Evolutionary conservation across 2,329 filamentous ascomycete genomes (phyloP).

Genomic region (Microdochium bolleyi): DNA sequence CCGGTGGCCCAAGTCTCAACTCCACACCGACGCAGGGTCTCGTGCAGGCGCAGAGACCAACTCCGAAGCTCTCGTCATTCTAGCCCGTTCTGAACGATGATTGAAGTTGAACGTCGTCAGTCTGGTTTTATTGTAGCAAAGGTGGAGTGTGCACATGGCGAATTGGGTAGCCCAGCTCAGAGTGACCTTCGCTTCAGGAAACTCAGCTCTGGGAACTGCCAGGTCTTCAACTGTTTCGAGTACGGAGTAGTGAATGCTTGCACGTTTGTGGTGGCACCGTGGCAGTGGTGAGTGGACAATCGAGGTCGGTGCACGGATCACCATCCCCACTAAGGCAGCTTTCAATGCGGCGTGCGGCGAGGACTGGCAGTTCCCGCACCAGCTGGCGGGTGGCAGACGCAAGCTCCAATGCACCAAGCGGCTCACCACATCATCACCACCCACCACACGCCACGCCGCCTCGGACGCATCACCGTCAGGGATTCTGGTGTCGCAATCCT

Average conservation of each 20-base stretch:
- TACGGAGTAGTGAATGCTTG: too few species aligned
- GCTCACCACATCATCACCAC: neutral
- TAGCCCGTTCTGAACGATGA: too few species aligned
- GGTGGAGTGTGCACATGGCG: too few species aligned
- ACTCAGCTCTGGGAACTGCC: too few species aligned
- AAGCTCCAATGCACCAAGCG: neutral
- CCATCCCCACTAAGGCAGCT: neutral
- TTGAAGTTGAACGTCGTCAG: neutral
- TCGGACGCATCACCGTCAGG: neutral
- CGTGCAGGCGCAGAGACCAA: too few species aligned
- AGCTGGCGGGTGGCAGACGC: neutral
- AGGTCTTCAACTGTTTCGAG: too few species aligned
- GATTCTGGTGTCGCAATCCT: neutral
- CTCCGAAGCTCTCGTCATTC: too few species aligned
- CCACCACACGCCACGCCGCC: neutral
- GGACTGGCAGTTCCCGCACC: neutral
- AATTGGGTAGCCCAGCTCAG: too few species aligned
- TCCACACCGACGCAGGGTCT: too few species aligned
- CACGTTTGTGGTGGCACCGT: too few species aligned
- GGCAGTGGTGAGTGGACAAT: neutral
- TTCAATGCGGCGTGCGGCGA: neutral
- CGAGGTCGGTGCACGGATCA: neutral
- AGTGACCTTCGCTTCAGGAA: too few species aligned
- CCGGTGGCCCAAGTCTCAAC: too few species aligned
- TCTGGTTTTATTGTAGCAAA: neutral